Base-by-base conservation (phyloP, 2,329 filamentous ascomycete genomes). In the Aureobasidium pullulans region DNA sequence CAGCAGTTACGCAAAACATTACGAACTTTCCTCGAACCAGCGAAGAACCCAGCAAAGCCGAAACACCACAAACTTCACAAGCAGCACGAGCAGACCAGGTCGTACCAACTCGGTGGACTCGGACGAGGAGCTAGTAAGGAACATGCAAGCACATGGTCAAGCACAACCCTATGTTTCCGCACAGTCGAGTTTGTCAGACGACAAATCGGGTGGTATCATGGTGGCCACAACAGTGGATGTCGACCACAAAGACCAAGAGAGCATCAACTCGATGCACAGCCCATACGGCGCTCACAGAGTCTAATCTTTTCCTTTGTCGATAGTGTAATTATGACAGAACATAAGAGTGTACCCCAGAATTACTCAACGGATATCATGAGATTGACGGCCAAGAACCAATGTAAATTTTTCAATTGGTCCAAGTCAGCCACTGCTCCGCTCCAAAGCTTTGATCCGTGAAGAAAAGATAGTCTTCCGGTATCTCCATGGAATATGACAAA, bases 71-170 rank as follows among this genome's bases (percentile, higher is more conserved):
- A 36, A 40, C 16, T 48, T 48, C 16, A 49, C 54, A n/a, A 6
- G 16, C 15, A 37, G 42, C 3, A 44, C 34, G 3, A 40, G 8
- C 15, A 29, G 44, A 49, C 23, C 16, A 37, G 39, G 34, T 11
- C 23, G 54, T 32, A 36, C 43, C 6, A 19, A 23, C 11, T 48
- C 54, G 4, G 32, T 48, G 1, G 44, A 58, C n/a, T 58, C 54
- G 4, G 54, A 58, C 7, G 54, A 58, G 23, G 54, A 58, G 7
- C 44, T 58, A 1, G 54, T 58, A 6, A 48, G 42, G 19, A 57
- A 57, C 23, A 57, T 57, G 53, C 43, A 58, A 19, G 39, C 54
- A 11, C 54, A 57, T 48, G 53, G 53, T 9, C 42, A 57, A 36
- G 54, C 54, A 19, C 43, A 49, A 7, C 54, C 54, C 10, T 49